phyloP scores from a whole-genome alignment of 2,329 filamentous ascomycete species.

The Paramyrothecium roridum region DNA sequence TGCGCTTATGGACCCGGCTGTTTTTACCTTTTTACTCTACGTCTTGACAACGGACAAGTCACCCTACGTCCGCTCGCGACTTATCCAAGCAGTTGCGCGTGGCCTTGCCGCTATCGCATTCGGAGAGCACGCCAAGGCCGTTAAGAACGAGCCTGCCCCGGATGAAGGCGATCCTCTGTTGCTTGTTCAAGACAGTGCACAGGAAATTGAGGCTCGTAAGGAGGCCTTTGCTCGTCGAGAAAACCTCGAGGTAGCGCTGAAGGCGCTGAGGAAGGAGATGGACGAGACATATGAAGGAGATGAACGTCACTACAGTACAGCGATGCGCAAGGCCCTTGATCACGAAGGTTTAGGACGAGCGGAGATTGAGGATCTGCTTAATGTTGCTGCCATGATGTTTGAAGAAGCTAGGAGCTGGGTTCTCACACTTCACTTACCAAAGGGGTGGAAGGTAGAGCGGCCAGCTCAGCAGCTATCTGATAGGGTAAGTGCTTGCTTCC shows the following conservation, averaged over 20 bases:
- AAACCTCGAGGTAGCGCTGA: slow-evolving; percentile 56
- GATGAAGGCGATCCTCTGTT: slow-evolving; percentile 35
- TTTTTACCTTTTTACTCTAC: slow-evolving; percentile 56
- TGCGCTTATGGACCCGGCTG: slow-evolving; percentile 49
- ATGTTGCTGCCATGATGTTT: slow-evolving; percentile 45
- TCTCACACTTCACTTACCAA: slow-evolving; percentile 36
- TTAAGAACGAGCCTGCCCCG: slow-evolving; percentile 32
- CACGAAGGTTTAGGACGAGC: slow-evolving; percentile 33
- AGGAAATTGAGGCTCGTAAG: slow-evolving; percentile 54
- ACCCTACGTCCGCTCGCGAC: slow-evolving; percentile 57
- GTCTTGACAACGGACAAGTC: slow-evolving; percentile 61
- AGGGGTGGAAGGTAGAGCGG: slow-evolving; percentile 36
- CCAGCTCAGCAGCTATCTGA: slow-evolving; percentile 29
- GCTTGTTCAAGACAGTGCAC: slow-evolving; percentile 38
- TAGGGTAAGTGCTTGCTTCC: slow-evolving; percentile 24
- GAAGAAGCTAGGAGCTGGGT: slow-evolving; percentile 40
- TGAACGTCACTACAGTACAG: slow-evolving; percentile 34
- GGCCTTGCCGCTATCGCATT: slow-evolving; percentile 63
- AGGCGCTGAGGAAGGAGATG: slow-evolving; percentile 40
- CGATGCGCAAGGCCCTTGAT: slow-evolving; percentile 40
- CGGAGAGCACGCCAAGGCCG: slow-evolving; percentile 52
- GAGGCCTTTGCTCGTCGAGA: slow-evolving; percentile 64
- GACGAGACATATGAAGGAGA: slow-evolving; percentile 36
- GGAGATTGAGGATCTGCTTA: slow-evolving; percentile 38
- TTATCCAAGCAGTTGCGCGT: slow-evolving; percentile 56